Conservation (phyloP, 192 early-diverging fungal genomes). For the Umbelopsis isabellina region DNA sequence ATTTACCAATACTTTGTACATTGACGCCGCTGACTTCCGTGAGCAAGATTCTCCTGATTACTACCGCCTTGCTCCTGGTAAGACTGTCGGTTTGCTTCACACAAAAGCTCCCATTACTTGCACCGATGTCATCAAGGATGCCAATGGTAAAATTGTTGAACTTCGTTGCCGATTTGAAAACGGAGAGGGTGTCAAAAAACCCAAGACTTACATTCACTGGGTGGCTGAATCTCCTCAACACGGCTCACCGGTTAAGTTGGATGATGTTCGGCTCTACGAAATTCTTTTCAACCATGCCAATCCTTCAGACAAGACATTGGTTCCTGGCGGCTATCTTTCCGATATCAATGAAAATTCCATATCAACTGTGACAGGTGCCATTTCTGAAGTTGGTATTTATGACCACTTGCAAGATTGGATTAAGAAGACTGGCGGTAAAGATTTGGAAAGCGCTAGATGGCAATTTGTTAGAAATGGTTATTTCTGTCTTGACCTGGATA, state of each 20-base stretch:
- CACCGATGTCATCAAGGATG: slow-evolving; percentile 75
- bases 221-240: slow-evolving; percentile 84
- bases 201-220: slow-evolving; percentile 99
- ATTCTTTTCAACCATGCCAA: slow-evolving; percentile 90
- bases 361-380: slow-evolving; percentile 63
- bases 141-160: slow-evolving; percentile 80
- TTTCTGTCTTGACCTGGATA: slow-evolving; percentile 96
- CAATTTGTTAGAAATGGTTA: slow-evolving; percentile 98
- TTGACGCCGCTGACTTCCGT: slow-evolving; percentile 96
- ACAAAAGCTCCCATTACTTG: slow-evolving; percentile 89
- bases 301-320: slow-evolving; percentile 76
- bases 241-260: slow-evolving; percentile 79
- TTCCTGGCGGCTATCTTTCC: slow-evolving; percentile 88
- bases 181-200: slow-evolving; percentile 66
- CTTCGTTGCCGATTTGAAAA: slow-evolving; percentile 84
- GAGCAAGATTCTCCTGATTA: slow-evolving; percentile 91
- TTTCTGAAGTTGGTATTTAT: slow-evolving; percentile 85
- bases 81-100: slow-evolving; percentile 92
- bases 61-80: slow-evolving; percentile 90
- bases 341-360: slow-evolving; percentile 88
- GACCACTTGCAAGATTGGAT: slow-evolving; percentile 61
- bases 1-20: slow-evolving; percentile 92
- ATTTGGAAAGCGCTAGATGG: slow-evolving; percentile 85
- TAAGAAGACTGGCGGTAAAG: slow-evolving; percentile 59
- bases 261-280: slow-evolving; percentile 85